These are phyloP conservation scores for Phytophthora sojae DNA, from an alignment of 352 stramenopile species.

Conservation along the genomic window DNA sequence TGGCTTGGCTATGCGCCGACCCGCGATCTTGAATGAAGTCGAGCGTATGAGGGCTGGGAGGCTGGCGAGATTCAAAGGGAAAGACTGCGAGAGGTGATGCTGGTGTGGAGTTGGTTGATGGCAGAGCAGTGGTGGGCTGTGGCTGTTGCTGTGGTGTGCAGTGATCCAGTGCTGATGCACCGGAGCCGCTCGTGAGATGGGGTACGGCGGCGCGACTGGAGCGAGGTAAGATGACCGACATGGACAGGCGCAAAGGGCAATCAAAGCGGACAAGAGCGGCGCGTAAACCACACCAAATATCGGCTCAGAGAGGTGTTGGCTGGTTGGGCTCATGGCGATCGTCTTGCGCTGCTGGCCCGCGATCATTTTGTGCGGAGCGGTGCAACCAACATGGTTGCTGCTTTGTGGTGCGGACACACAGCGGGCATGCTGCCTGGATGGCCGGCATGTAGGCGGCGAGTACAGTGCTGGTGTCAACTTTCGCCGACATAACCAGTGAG, in stretches of 20 bases:
- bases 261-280: background rate
- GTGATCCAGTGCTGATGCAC: background rate
- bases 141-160: background rate
- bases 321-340: background rate
- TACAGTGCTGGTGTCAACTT: conserved; percentile 5
- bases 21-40: background rate
- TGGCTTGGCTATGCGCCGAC: background rate
- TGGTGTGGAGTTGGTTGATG: too few relatives aligned
- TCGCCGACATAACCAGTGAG: background rate
- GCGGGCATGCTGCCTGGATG: background rate
- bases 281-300: background rate
- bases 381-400: background rate
- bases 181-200: background rate
- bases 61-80: too few relatives aligned
- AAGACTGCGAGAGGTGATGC: background rate
- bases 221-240: background rate
- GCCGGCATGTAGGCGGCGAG: background rate
- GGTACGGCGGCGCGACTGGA: background rate
- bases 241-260: background rate
- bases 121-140: too few relatives aligned
- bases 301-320: background rate
- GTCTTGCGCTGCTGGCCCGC: background rate
- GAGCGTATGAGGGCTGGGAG: background rate
- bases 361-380: too few relatives aligned
- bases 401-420: background rate